Evolutionary conservation across 306 rosid genomes (phyloP), one percentile per base, ranked within the genome.

Genomic region (Carpinus fangiana): DNA sequence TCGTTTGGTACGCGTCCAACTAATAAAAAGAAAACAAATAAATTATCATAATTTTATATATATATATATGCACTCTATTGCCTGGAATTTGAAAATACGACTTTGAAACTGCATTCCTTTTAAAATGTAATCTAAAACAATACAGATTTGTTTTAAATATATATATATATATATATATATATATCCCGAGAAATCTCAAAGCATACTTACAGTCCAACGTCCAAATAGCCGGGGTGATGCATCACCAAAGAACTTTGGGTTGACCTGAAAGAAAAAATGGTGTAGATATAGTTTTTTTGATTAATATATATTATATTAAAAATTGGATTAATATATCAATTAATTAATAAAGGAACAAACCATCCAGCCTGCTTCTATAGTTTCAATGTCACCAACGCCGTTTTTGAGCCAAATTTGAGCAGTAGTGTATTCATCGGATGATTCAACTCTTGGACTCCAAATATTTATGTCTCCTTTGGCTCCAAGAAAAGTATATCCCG

Each of bases 301-400:
- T 4, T 4, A 38, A 38, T 38, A 0, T 38, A 38, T 38, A 0
- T 38, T 38, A 38, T 5, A 51, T 43, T n/a, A 0, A 12, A 16
- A 12, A 3, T 45, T 8, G 3, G 47, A 11, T 18, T 12, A 38
- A 3, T 72, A 7, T 16, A 14, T 51, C 20, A 16, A 1, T 72
- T 1, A 2, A 45, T 18, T 16, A n/a, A 80, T 66, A 17, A n/a
- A 23, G 26, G 26, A 23, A 75, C 75, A 18, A 14, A 88, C 95
- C 87, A 72, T 70, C 97, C 93, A 89, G 72, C 94, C 96, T 20
- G 91, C 67, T 81, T 91, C 98, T 0, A 89, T 70, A 11, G 91
- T 91, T 20, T 91, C 96, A 74, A 90, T 90, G 60, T 72, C 43
- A 4, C 79, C 76, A 47, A 78, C 84, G 5, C 81, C 85, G 36